These are phyloP conservation scores for Penicillium nucicola DNA, from an alignment of 495 filamentous ascomycete genomes.

Conservation along the genomic window DNA sequence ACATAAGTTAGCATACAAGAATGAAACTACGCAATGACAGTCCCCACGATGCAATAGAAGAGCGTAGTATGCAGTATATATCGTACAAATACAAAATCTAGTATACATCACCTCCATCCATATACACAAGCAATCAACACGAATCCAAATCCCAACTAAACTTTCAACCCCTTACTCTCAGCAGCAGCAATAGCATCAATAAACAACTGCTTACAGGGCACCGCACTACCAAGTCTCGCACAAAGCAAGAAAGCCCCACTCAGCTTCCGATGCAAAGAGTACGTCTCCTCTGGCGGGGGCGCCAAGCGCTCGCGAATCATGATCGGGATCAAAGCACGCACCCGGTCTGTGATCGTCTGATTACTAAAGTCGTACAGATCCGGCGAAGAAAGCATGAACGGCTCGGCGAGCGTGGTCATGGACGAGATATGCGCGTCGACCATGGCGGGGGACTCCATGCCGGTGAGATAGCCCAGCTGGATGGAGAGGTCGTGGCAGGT, in stretches of 20 bases:
- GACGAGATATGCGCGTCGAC: constrained; percentile 79
- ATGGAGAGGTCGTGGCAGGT: constrained; percentile 68
- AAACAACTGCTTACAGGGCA: constrained; percentile 81
- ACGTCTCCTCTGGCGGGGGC: constrained; percentile 96
- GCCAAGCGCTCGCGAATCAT: constrained; percentile 87
- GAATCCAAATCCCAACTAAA: too few relatives aligned
- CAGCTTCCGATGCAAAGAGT: constrained; percentile 90
- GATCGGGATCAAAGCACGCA: constrained; percentile 78
- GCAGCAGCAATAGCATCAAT: constrained; percentile 56
- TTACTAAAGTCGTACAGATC: constrained; percentile 87
- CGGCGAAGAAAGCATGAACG: constrained; percentile 71
- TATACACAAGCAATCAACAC: too few relatives aligned
- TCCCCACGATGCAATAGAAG: too few relatives aligned
- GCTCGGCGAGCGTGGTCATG: constrained; percentile 86
- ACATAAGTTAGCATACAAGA: too few relatives aligned
- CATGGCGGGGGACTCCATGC: constrained; percentile 79
- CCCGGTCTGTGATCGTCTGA: constrained; percentile 94
- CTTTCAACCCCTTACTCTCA: constrained; percentile 22
- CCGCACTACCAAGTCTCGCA: constrained; percentile 77
- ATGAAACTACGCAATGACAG: too few relatives aligned
- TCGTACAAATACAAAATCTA: too few relatives aligned
- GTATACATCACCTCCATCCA: too few relatives aligned
- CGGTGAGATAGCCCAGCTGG: constrained; percentile 86
- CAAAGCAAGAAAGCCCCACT: constrained; percentile 95
- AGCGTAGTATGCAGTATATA: too few relatives aligned